Conservation (phyloP, 2,329 filamentous ascomycete species). For the Microcyclospora pomicola region DNA sequence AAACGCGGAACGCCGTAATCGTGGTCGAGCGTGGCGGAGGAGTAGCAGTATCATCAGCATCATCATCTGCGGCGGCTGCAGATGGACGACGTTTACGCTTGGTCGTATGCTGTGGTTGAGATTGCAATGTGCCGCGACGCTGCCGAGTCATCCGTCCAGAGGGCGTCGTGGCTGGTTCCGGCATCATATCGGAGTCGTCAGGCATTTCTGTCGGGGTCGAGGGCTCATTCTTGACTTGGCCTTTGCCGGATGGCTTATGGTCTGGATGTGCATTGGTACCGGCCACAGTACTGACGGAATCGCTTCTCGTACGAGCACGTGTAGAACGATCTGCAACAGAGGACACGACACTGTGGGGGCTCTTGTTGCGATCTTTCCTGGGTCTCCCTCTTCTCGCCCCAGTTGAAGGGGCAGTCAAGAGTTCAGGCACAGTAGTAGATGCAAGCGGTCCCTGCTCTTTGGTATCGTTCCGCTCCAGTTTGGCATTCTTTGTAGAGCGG, state of each 20-base stretch:
- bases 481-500: neutral
- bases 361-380: constrained; percentile 9
- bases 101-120: constrained; percentile 14
- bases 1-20: constrained; percentile 35
- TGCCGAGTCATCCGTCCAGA: constrained; percentile 17
- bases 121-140: constrained; percentile 22
- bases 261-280: constrained; percentile 27
- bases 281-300: constrained; percentile 33
- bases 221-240: constrained; percentile 34
- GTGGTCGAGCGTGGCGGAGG: constrained; percentile 17
- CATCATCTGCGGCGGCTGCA: constrained; percentile 7
- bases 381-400: constrained; percentile 1
- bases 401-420: constrained; percentile 4
- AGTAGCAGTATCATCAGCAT: constrained; percentile 5
- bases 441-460: too few relatives aligned
- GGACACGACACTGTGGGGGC: constrained; percentile 29
- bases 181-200: constrained; percentile 23
- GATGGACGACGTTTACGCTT: constrained; percentile 29
- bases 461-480: neutral
- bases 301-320: constrained; percentile 33
- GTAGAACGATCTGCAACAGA: constrained; percentile 32
- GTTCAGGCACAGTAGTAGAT: too few relatives aligned
- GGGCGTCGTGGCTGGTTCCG: constrained; percentile 13
- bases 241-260: constrained; percentile 25
- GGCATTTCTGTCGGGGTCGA: constrained; percentile 29